These are phyloP conservation scores for Didymella lethalis DNA, from an alignment of 2,329 filamentous ascomycete species.

Conservation along the genomic window DNA sequence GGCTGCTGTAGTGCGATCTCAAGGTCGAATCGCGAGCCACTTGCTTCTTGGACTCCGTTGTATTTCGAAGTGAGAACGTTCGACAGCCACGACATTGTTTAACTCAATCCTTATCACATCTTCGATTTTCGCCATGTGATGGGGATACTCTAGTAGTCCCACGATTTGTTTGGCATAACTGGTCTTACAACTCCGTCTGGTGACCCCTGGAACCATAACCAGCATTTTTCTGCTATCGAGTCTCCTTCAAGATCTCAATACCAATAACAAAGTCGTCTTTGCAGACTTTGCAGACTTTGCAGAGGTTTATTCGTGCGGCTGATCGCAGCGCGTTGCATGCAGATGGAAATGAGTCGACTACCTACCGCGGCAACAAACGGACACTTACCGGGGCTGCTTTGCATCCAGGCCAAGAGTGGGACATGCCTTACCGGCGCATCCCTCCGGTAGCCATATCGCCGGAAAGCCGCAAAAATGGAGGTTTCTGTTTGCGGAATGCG, in stretches of 20 bases:
- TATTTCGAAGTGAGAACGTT: not conserved
- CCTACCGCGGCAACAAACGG: not conserved
- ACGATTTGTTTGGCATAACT: not conserved
- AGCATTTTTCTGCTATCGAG: not conserved
- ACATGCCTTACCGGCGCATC: not conserved
- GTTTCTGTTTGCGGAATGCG: slow-evolving; percentile 13
- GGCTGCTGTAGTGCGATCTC: not conserved
- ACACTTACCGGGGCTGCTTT: not conserved
- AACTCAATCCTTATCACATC: not conserved
- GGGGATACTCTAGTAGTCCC: not conserved
- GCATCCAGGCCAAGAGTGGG: no score
- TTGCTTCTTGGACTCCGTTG: no score
- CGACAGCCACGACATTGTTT: not conserved
- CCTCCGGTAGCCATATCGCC: not conserved
- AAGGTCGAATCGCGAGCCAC: not conserved
- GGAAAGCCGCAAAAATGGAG: not conserved
- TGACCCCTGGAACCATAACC: not conserved
- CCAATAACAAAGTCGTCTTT: not conserved
- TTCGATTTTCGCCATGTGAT: not conserved
- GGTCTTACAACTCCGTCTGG: not conserved
- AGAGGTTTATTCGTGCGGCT: not conserved
- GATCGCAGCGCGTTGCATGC: not conserved
- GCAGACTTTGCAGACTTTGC: not conserved
- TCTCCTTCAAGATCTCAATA: not conserved
- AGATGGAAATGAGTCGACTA: not conserved